Conservation (phyloP, 108 stramenopile genomes). For the Cyclotella choctawhatcheeana region DNA sequence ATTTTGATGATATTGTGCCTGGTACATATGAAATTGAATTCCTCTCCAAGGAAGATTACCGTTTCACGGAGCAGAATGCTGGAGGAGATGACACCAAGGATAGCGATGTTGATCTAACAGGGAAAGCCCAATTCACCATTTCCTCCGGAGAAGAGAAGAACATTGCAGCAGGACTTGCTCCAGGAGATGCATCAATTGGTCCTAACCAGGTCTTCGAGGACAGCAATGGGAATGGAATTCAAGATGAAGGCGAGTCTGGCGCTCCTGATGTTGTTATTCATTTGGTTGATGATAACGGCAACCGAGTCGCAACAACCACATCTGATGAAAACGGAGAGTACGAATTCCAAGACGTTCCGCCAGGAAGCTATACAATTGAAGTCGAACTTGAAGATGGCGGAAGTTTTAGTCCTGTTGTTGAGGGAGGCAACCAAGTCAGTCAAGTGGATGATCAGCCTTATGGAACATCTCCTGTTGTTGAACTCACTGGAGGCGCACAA, state of each 20-base stretch:
- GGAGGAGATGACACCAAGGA: constrained; percentile 21
- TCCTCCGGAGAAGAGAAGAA: constrained; percentile 23
- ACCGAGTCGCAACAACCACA: constrained; percentile 19
- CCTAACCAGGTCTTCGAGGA: constrained; percentile 37
- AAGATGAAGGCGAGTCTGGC: constrained; percentile 35
- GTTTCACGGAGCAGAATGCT: constrained; percentile 20
- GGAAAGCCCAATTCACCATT: constrained; percentile 16
- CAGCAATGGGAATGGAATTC: constrained; percentile 31
- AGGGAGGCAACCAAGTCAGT: constrained; percentile 35
- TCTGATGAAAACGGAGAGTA: constrained; percentile 34
- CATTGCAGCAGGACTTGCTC: constrained; percentile 24
- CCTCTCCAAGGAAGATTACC: not conserved
- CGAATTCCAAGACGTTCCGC: constrained; percentile 5
- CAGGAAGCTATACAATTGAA: constrained; percentile 30
- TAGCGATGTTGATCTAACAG: constrained; percentile 27
- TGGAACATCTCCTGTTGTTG: constrained; percentile 30
- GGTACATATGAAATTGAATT: constrained; percentile 19
- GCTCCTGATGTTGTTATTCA: constrained; percentile 26
- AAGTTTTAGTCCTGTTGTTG: constrained; percentile 40
- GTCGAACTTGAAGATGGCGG: constrained; percentile 25
- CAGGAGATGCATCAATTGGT: constrained; percentile 23
- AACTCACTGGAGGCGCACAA: constrained; percentile 8
- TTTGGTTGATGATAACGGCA: constrained; percentile 14
- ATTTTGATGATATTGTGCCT: constrained; percentile 18
- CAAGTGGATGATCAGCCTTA: constrained; percentile 16